Percentiles rank a stretch among this genome's conserved stretches.
Evolutionary conservation across 805 yeast genomes (phyloP).

Genomic region (Ogataea philodendri): DNA sequence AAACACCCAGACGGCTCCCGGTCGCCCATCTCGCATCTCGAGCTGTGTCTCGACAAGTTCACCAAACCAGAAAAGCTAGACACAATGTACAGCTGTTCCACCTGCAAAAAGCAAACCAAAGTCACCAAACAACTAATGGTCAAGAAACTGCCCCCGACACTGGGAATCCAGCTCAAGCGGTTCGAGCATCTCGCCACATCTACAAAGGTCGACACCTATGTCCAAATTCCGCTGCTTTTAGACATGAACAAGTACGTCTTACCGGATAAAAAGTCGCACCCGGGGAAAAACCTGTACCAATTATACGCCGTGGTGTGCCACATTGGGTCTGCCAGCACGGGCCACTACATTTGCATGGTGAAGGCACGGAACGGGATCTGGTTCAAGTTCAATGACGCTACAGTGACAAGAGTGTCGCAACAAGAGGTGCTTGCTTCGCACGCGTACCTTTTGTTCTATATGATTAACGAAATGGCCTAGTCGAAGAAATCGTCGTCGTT

Average conservation of each 20-base stretch:
- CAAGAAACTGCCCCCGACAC: conserved; percentile 68
- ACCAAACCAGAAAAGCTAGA: conserved; percentile 78
- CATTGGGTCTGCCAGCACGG: conserved; percentile 91
- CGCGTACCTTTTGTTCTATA: conserved; percentile 79
- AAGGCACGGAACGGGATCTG: conserved; percentile 75
- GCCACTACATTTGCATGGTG: conserved; percentile 83
- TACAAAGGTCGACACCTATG: conserved; percentile 72
- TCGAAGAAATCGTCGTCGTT: conserved; percentile 52
- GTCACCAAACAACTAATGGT: conserved; percentile 74
- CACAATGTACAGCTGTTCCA: conserved; percentile 64
- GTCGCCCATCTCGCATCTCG: conserved; percentile 37
- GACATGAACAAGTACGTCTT: conserved; percentile 63
- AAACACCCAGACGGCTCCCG: conserved; percentile 26
- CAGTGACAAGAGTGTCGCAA: conserved; percentile 62
- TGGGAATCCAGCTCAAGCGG: conserved; percentile 82
- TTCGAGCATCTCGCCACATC: conserved; percentile 62
- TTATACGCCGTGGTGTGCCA: conserved; percentile 86
- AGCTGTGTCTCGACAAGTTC: conserved; percentile 71
- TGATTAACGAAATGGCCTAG: conserved; percentile 44
- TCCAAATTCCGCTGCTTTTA: conserved; percentile 68
- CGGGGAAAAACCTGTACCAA: conserved; percentile 54
- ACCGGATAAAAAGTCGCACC: conserved; percentile 6
- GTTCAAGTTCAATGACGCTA: conserved; percentile 90
- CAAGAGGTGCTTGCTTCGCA: conserved; percentile 65
- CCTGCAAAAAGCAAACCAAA: conserved; percentile 58